Percentiles rank a stretch among this genome's conserved stretches.
phyloP scores from a whole-genome alignment of 108 stramenopile genomes.

The Fragilaria radians region DNA sequence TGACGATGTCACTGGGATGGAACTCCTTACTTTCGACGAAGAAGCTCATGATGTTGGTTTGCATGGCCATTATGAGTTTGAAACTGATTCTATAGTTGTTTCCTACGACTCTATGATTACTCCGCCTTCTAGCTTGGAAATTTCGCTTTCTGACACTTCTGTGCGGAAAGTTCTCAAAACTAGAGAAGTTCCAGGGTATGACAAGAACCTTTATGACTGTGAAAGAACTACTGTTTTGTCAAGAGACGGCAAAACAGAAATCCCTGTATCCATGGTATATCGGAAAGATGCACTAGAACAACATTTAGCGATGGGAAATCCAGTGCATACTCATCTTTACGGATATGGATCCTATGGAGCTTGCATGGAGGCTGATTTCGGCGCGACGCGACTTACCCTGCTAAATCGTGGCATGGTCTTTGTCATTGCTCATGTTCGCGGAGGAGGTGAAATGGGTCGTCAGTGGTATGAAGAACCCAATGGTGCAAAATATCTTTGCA shows the following conservation, averaged over 20 bases:
- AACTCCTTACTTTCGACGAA: slow-evolving; percentile 67
- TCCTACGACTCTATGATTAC: slow-evolving; percentile 82
- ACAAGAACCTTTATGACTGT: slow-evolving; percentile 66
- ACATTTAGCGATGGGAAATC: slow-evolving; percentile 13
- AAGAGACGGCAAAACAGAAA: slow-evolving; percentile 75
- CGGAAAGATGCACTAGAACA: slow-evolving; percentile 66
- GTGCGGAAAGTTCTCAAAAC: slow-evolving; percentile 65
- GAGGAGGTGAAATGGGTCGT: slow-evolving; percentile 95
- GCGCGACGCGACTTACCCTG: slow-evolving; percentile 43
- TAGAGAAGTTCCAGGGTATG: slow-evolving; percentile 79
- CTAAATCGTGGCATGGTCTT: slow-evolving; percentile 85
- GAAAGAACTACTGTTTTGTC: slow-evolving; percentile 58
- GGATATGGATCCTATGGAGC: slow-evolving; percentile 93
- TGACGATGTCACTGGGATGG: slow-evolving; percentile 3
- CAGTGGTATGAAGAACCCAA: slow-evolving; percentile 94
- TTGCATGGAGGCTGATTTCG: slow-evolving; percentile 84
- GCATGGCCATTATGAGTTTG: slow-evolving; percentile 57
- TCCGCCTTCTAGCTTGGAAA: slow-evolving; percentile 53
- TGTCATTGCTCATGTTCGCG: slow-evolving; percentile 90
- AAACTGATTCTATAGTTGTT: slow-evolving; percentile 65
- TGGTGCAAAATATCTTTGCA: slow-evolving; percentile 87
- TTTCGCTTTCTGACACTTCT: slow-evolving; percentile 43
- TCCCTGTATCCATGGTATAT: slow-evolving; percentile 81
- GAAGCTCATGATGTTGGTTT: slow-evolving; percentile 67
- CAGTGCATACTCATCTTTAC: slow-evolving; percentile 71